These are phyloP conservation scores for Picea glauca DNA, from an alignment of 75 land plant genomes.

Conservation along the genomic window DNA sequence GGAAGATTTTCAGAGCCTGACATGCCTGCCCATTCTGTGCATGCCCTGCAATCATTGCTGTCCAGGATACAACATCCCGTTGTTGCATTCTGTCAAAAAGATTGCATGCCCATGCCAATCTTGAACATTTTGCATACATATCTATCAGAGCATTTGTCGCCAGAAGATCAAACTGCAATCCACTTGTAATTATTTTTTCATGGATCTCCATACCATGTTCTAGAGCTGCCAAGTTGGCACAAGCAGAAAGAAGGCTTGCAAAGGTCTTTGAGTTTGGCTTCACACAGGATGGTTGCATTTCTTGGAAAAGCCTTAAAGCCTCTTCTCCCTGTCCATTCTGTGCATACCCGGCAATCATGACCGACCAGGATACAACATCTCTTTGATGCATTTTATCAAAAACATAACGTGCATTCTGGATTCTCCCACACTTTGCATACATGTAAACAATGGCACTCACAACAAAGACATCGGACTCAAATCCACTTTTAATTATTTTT, in stretches of 20 bases:
- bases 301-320: constrained; percentile 17
- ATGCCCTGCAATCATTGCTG: constrained; percentile 11
- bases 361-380: constrained; percentile 29
- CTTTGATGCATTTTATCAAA: constrained; percentile 20
- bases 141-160: no score
- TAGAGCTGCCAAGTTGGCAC: constrained; percentile 16
- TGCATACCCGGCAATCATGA: constrained; percentile 28
- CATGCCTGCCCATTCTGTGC: constrained; percentile 2
- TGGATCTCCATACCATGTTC: constrained; percentile 15
- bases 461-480: constrained; percentile 3
- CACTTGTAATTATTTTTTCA: not conserved
- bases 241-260: constrained; percentile 26
- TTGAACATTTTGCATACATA: no score
- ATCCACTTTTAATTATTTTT: constrained; percentile 3
- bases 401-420: constrained; percentile 16
- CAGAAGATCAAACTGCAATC: not conserved
- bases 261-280: constrained; percentile 37
- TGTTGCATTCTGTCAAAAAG: not conserved
- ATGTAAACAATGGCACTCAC: constrained; percentile 31
- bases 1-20: not conserved
- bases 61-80: constrained; percentile 23
- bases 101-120: no score
- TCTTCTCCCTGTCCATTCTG: constrained; percentile 18
- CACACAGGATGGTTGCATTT: constrained; percentile 22
- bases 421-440: constrained; percentile 43